Evolutionary conservation across 345 rosid species (phyloP).

Genomic region (Salix caprea): DNA sequence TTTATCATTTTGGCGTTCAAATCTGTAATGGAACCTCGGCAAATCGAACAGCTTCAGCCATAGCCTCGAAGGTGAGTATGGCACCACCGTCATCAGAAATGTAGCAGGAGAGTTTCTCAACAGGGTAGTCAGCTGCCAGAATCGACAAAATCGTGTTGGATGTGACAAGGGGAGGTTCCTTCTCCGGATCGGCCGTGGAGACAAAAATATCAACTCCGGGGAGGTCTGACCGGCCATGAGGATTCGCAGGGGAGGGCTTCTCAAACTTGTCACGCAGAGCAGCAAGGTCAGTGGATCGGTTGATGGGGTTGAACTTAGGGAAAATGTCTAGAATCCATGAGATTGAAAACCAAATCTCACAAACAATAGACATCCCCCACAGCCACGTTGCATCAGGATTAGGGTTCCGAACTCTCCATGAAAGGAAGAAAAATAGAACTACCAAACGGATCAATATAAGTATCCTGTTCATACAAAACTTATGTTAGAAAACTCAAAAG

Average conservation of each 20-base stretch:
- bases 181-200: slow-evolving; percentile 88
- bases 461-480: slow-evolving; percentile 34
- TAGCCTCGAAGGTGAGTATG: slow-evolving; percentile 86
- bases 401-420: slow-evolving; percentile 73
- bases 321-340: slow-evolving; percentile 85
- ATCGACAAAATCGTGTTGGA: slow-evolving; percentile 79
- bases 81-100: slow-evolving; percentile 94
- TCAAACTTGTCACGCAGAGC: slow-evolving; percentile 83
- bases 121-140: slow-evolving; percentile 71
- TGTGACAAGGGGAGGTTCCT: slow-evolving; percentile 91
- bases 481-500: neutral
- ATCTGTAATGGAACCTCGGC: slow-evolving; percentile 43
- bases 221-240: slow-evolving; percentile 81
- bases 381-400: slow-evolving; percentile 85
- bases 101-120: slow-evolving; percentile 69
- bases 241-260: slow-evolving; percentile 63
- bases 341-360: slow-evolving; percentile 92
- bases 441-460: slow-evolving; percentile 53
- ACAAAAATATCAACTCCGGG: slow-evolving; percentile 80
- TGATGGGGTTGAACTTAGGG: slow-evolving; percentile 82
- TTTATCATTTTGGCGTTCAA: neutral
- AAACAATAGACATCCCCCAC: slow-evolving; percentile 74
- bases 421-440: slow-evolving; percentile 48
- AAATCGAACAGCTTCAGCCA: slow-evolving; percentile 89
- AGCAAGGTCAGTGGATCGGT: slow-evolving; percentile 69